These are phyloP conservation scores for Cyathus striatus DNA, from an alignment of 768 basidiomycete species.

Conservation along the genomic window DNA sequence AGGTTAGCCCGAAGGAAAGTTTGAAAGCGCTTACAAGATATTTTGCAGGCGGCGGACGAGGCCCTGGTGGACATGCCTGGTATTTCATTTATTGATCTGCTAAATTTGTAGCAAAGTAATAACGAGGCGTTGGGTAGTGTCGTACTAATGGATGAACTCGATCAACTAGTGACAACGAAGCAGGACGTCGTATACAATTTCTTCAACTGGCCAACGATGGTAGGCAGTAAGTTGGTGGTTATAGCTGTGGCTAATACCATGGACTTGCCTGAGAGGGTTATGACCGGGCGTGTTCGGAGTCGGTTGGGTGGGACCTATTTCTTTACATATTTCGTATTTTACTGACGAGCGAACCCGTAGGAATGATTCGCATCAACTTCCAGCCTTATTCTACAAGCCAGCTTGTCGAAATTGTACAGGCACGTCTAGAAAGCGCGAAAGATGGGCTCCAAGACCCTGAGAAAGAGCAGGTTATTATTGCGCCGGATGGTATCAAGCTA, in stretches of 20 bases:
- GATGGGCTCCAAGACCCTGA: slow-evolving; percentile 43
- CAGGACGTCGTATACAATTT: slow-evolving; percentile 99
- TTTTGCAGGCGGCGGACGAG: slow-evolving; percentile 65
- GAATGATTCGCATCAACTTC: slow-evolving; percentile 91
- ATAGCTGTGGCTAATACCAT: slow-evolving; percentile 98
- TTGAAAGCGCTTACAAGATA: slow-evolving; percentile 72
- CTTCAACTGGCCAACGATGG: slow-evolving; percentile 97
- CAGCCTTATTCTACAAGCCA: slow-evolving; percentile 78
- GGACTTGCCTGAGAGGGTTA: slow-evolving; percentile 92
- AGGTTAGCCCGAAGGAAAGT: slow-evolving; percentile 75
- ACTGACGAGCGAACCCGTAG: slow-evolving; percentile 27
- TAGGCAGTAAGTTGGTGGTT: slow-evolving; percentile 85
- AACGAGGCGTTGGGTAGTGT: slow-evolving; percentile 53
- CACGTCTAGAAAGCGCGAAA: slow-evolving; percentile 61
- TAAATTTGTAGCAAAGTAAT: slow-evolving; percentile 2
- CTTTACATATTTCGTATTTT: neutral
- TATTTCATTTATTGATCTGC: slow-evolving; percentile 21
- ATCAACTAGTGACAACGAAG: slow-evolving; percentile 92
- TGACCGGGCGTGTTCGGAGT: slow-evolving; percentile 89
- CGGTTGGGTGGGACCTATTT: slow-evolving; percentile 57
- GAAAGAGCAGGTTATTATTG: slow-evolving; percentile 45
- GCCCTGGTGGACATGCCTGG: slow-evolving; percentile 89
- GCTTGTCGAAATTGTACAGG: slow-evolving; percentile 81
- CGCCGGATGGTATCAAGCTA: slow-evolving; percentile 72
- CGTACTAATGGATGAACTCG: slow-evolving; percentile 97